These are phyloP conservation scores for Carallia pectinifolia DNA, from an alignment of 345 rosid genomes.

Conservation along the genomic window DNA sequence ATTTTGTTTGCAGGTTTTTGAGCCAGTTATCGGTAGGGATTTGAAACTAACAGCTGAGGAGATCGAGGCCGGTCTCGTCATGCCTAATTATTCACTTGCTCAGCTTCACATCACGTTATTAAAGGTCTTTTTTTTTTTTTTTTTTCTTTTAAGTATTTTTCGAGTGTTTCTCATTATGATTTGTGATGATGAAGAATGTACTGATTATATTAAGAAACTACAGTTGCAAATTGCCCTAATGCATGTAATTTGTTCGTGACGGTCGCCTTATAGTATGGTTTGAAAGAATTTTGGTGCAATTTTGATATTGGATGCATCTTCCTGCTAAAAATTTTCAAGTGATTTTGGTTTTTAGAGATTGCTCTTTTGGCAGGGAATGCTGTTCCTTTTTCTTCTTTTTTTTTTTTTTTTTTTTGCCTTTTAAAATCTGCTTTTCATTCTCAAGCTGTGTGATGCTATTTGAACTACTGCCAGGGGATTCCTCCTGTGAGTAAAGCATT, in stretches of 20 bases:
- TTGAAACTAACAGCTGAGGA: conserved; percentile 71
- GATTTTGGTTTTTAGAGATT: no score
- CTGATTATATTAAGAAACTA: no score
- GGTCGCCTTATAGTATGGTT: no score
- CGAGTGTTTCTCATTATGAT: no score
- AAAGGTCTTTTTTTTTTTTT: conserved; percentile 45
- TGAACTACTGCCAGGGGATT: conserved; percentile 50
- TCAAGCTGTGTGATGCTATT: not conserved
- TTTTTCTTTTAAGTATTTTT: not conserved
- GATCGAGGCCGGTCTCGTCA: conserved; percentile 63
- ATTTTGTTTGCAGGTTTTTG: conserved; percentile 52
- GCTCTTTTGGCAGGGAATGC: not conserved
- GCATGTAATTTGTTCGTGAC: no score
- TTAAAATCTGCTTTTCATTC: not conserved
- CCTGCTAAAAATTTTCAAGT: no score
- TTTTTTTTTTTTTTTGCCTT: no score
- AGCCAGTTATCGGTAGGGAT: conserved; percentile 51
- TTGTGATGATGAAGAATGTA: no score
- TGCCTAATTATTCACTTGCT: conserved; percentile 46
- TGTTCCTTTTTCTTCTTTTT: not conserved
- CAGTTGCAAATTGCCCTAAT: no score
- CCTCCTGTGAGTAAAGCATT: conserved; percentile 62
- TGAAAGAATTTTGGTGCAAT: no score
- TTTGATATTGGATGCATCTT: no score
- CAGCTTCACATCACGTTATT: conserved; percentile 67